Conservation (phyloP, 1,139 yeast species). For the Kodamaea arcana region DNA sequence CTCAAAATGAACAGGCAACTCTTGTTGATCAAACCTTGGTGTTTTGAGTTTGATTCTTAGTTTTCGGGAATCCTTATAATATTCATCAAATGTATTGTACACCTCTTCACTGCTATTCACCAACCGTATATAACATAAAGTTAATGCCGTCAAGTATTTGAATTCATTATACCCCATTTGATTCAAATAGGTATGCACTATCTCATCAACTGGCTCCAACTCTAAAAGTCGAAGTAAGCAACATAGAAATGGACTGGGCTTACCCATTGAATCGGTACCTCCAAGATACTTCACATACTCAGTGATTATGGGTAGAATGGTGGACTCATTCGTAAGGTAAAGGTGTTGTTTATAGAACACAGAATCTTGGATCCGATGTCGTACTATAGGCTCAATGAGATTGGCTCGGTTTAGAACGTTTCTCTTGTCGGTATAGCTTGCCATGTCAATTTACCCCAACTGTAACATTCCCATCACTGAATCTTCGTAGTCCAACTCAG, state of each 20-base stretch:
- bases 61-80: constrained; percentile 53
- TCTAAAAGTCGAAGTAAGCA: constrained; percentile 60
- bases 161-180: constrained; percentile 49
- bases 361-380: constrained; percentile 66
- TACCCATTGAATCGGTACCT: constrained; percentile 44
- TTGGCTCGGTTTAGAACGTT: constrained; percentile 44
- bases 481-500: too few relatives aligned
- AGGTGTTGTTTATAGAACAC: constrained; percentile 66
- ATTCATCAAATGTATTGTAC: constrained; percentile 49
- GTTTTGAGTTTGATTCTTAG: constrained; percentile 28
- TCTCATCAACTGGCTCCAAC: constrained; percentile 53
- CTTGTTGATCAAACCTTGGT: constrained; percentile 19
- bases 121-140: constrained; percentile 56
- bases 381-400: constrained; percentile 60
- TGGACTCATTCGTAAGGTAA: constrained; percentile 53
- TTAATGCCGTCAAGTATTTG: constrained; percentile 63
- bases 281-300: constrained; percentile 44
- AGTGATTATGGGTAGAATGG: constrained; percentile 29
- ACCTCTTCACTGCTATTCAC: constrained; percentile 42
- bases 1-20: constrained; percentile 24
- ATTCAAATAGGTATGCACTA: constrained; percentile 41
- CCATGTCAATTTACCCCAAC: too few relatives aligned
- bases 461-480: too few relatives aligned
- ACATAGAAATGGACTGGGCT: constrained; percentile 64
- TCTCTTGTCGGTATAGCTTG: constrained; percentile 18